These are phyloP conservation scores for Aureobasidium lini DNA, from an alignment of 2,329 filamentous ascomycete genomes.

Conservation along the genomic window DNA sequence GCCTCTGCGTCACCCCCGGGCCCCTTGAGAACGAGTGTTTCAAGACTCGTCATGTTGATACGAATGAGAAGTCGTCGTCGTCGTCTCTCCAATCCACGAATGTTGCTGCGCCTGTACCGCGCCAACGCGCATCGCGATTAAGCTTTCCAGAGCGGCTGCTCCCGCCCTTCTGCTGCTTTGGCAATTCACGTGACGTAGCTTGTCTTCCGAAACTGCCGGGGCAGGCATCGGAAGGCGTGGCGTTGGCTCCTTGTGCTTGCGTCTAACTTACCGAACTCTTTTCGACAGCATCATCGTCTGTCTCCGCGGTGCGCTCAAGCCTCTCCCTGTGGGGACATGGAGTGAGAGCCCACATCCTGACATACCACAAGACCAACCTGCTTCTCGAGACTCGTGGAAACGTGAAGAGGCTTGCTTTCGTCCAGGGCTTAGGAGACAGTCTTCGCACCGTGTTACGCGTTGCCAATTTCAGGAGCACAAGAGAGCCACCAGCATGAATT, in stretches of 20 bases:
- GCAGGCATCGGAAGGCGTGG: background rate
- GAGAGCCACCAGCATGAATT: background rate
- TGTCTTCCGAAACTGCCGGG: background rate
- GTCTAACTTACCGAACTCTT: background rate
- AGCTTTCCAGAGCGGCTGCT: background rate
- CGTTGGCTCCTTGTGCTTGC: background rate
- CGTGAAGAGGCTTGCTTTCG: background rate
- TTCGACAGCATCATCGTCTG: background rate
- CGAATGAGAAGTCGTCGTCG: background rate
- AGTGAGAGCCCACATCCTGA: background rate
- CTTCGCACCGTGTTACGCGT: background rate
- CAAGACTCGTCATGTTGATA: conserved; percentile 44
- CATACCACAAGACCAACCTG: background rate
- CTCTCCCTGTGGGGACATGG: background rate
- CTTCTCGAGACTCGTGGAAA: background rate
- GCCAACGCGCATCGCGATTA: background rate
- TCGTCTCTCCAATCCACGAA: background rate
- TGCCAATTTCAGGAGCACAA: background rate
- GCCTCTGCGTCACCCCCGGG: conserved; percentile 62
- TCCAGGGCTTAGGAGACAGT: background rate
- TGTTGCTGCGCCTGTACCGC: background rate
- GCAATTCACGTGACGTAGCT: background rate
- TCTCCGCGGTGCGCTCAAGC: background rate
- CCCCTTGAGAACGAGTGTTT: conserved; percentile 72
- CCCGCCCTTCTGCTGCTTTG: background rate